Evolutionary conservation across 345 rosid genomes (phyloP).

Genomic region (Noccaea caerulescens): DNA sequence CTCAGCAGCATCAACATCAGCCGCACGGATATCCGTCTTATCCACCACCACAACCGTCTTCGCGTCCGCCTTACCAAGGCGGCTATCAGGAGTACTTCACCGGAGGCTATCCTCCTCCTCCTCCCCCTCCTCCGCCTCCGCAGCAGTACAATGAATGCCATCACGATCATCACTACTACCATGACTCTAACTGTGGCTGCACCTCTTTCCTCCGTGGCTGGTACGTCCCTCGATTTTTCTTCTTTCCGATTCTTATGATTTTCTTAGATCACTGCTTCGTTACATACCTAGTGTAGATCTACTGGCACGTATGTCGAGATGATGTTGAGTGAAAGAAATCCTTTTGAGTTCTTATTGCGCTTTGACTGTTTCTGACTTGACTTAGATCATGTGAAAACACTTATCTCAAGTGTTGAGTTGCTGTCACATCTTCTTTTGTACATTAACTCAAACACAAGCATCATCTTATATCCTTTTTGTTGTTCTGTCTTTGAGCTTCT

Average conservation of each 20-base stretch:
- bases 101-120: conserved; percentile 57
- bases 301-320: too few species aligned
- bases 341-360: too few species aligned
- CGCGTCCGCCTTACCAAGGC: conserved; percentile 56
- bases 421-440: conserved; percentile 12
- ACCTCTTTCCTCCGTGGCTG: conserved; percentile 66
- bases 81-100: conserved; percentile 79
- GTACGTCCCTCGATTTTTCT: conserved; percentile 41
- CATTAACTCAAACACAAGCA: background rate
- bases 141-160: conserved; percentile 48
- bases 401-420: background rate
- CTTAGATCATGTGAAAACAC: background rate
- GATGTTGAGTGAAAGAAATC: too few species aligned
- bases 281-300: background rate
- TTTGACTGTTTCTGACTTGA: too few species aligned
- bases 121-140: conserved; percentile 48
- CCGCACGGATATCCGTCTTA: conserved; percentile 51
- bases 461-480: background rate
- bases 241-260: background rate
- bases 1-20: conserved; percentile 26
- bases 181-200: conserved; percentile 51
- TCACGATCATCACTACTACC: conserved; percentile 53
- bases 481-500: conserved; percentile 1
- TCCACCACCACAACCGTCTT: conserved; percentile 47
- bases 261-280: background rate